phyloP scores from a whole-genome alignment of 768 basidiomycete genomes.

The Tricholoma flavovirens region DNA sequence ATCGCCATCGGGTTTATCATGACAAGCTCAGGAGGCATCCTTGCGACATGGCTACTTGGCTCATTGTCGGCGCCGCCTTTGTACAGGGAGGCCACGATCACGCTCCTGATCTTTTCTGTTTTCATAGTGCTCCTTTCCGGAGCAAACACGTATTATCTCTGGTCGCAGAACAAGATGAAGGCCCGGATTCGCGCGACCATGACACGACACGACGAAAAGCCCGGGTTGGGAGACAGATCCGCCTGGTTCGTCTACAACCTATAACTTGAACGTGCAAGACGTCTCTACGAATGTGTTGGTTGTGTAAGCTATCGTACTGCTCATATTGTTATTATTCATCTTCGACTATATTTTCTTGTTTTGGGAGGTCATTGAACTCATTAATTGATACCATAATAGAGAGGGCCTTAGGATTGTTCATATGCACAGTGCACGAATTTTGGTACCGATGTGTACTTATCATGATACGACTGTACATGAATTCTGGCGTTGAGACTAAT shows the following conservation, averaged over 20 bases:
- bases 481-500: too few relatives aligned
- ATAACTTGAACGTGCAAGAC: conserved; percentile 13
- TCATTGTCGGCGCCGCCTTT: conserved; percentile 41
- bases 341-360: background rate
- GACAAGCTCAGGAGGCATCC: conserved; percentile 56
- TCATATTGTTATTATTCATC: background rate
- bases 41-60: conserved; percentile 56
- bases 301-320: background rate
- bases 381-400: background rate
- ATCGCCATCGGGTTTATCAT: conserved; percentile 53
- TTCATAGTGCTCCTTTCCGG: conserved; percentile 31
- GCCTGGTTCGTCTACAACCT: conserved; percentile 52
- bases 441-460: too few relatives aligned
- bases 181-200: conserved; percentile 26
- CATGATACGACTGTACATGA: too few relatives aligned
- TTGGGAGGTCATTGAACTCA: background rate
- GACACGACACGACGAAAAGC: conserved; percentile 29
- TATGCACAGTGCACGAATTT: too few relatives aligned
- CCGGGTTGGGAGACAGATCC: conserved; percentile 41
- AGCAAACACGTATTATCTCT: conserved; percentile 36
- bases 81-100: conserved; percentile 44
- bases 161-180: conserved; percentile 42
- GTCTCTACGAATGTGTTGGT: background rate
- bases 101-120: conserved; percentile 34
- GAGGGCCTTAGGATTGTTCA: background rate